Base-by-base conservation (phyloP, 179 eudicot species). In the Dionaea muscipula region DNA sequence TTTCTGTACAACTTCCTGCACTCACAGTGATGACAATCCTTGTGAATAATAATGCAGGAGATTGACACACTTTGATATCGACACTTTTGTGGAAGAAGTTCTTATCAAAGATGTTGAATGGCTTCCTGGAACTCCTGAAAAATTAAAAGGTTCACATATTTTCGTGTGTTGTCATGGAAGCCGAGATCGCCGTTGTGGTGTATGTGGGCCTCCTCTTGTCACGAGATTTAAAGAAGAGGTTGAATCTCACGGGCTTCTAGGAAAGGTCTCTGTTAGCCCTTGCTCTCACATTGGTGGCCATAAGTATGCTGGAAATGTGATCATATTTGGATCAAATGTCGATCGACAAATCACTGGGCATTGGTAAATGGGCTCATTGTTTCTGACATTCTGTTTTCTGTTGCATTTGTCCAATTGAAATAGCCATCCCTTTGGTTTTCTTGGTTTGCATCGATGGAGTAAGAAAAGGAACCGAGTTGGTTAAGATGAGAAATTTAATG, bases 261-360 rank as follows among this genome's bases (percentile, higher is more conserved):
- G 75, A 46, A 84, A 87, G 75, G 91, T 91, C 38, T 80, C 88
- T 39, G 76, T 91, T 58, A 83, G 98, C 46, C 79, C 98, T 17
- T 91, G 98, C 75, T 91, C 98, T 48, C 94, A 91, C 69, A 83
- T 91, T 62, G 97, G 97, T 43, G 97, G 97, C 21, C 97, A 90
- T 62, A 86, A 86, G 64, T 90, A 86, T 75, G 97, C 97, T 38
- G 97, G 97, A 33, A 90, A 90, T 69, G 74, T 86, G 61, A 90
- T 90, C 33, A 84, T 82, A 46, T 90, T 80, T 62, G 85, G 91
- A 74, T 73, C 81, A 23, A 71, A 72, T 69, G 21, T 72, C 33
- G 69, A 70, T 26, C 78, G 79, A 46, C 67, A 84, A 63, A 64
- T 81, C 48, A 69, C 71, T 51, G 96, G 98, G 38, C 96, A 91